These are phyloP conservation scores for Blakeslea trispora DNA, from an alignment of 371 early-diverging fungal species.

Conservation along the genomic window DNA sequence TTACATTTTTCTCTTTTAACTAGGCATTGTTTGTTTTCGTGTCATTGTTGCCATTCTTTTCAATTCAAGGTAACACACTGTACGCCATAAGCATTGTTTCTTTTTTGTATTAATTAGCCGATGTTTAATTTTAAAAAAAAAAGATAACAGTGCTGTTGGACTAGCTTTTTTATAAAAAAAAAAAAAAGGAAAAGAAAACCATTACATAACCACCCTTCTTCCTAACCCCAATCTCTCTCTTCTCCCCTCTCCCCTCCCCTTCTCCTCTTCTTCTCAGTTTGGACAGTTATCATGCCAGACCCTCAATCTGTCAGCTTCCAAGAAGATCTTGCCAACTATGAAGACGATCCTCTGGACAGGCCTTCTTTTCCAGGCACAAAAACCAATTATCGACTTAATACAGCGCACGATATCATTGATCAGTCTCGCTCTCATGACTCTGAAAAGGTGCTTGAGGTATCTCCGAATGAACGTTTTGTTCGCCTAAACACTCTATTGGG, in stretches of 20 bases:
- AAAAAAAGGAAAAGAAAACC: too few species aligned
- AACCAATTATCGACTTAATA: neutral
- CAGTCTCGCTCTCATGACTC: slow-evolving; percentile 42
- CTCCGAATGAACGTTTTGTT: slow-evolving; percentile 47
- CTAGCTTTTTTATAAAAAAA: too few species aligned
- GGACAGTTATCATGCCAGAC: slow-evolving; percentile 16
- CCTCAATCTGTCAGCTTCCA: slow-evolving; percentile 25
- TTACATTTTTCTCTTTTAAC: too few species aligned
- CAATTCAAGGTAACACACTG: too few species aligned
- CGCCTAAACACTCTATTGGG: slow-evolving; percentile 47
- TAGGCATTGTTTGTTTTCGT: too few species aligned
- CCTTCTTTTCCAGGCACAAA: neutral
- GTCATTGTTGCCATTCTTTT: too few species aligned
- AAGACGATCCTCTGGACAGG: slow-evolving; percentile 24
- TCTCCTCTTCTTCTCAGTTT: neutral
- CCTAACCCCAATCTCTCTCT: too few species aligned
- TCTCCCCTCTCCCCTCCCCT: neutral
- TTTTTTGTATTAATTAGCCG: too few species aligned
- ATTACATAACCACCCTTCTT: too few species aligned
- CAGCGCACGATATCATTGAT: slow-evolving; percentile 44
- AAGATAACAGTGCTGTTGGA: too few species aligned
- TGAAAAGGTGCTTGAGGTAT: slow-evolving; percentile 49
- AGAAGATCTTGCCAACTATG: slow-evolving; percentile 23
- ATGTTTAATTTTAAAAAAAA: too few species aligned
- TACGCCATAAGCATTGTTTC: too few species aligned